Percentiles rank a stretch among this genome's conserved stretches.
Evolutionary conservation across 345 rosid genomes (phyloP).

Genomic region (Noccaea caerulescens): DNA sequence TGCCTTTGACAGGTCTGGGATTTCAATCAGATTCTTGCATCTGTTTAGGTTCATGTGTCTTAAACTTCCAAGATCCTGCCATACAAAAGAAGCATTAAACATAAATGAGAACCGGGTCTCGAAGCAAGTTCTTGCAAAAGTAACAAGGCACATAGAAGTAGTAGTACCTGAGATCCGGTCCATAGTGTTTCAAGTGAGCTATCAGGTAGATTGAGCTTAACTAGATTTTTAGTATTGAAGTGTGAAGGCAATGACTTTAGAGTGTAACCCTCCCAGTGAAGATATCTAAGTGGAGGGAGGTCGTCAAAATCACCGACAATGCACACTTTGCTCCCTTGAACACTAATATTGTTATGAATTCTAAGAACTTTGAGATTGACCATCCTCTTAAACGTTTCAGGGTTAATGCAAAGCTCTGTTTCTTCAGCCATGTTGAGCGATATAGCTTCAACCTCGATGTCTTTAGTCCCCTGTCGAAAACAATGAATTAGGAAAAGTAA

Average conservation of each 20-base stretch:
- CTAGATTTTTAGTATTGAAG: constrained; percentile 25
- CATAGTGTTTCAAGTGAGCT: constrained; percentile 32
- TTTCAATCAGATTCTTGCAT: constrained; percentile 28
- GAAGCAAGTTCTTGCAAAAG: neutral
- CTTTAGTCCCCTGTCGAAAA: constrained; percentile 22
- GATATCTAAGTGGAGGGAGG: constrained; percentile 33
- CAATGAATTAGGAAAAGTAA: neutral
- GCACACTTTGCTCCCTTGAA: constrained; percentile 20
- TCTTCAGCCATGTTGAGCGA: constrained; percentile 33
- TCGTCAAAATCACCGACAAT: constrained; percentile 11
- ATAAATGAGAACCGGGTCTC: neutral
- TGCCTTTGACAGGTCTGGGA: constrained; percentile 39
- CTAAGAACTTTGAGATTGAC: constrained; percentile 28
- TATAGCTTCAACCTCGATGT: constrained; percentile 22
- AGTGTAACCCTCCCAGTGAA: constrained; percentile 38
- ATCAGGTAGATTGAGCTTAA: constrained; percentile 30
- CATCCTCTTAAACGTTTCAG: constrained; percentile 21
- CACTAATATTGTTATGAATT: constrained; percentile 11
- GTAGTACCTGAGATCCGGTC: constrained; percentile 29
- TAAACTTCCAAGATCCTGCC: constrained; percentile 32
- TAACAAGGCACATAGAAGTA: neutral
- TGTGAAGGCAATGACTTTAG: constrained; percentile 23
- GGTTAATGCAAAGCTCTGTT: constrained; percentile 18
- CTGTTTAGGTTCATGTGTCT: constrained; percentile 30
- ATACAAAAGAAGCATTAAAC: neutral